Evolutionary conservation across 352 stramenopile genomes (phyloP).

Genomic region (Phytophthora tubulina): DNA sequence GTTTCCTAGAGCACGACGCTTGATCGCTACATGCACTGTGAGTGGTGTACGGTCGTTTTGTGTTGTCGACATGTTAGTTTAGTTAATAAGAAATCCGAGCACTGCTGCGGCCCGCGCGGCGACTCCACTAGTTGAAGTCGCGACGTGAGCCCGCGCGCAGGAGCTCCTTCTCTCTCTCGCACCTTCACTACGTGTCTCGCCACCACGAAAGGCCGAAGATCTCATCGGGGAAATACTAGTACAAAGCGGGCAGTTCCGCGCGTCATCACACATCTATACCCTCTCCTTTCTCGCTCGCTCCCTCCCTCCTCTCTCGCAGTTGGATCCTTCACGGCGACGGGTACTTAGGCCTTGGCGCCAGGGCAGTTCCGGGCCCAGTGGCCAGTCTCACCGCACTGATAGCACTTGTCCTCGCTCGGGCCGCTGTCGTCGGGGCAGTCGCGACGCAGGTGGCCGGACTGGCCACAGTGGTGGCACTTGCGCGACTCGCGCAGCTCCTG

Average conservation of each 20-base stretch:
- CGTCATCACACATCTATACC: slow-evolving; percentile 57
- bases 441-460: slow-evolving; percentile 73
- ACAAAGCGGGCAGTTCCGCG: slow-evolving; percentile 63
- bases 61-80: slow-evolving; percentile 51
- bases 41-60: slow-evolving; percentile 7
- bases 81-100: slow-evolving; percentile 59
- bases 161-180: slow-evolving; percentile 51
- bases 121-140: slow-evolving; percentile 20
- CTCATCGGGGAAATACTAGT: slow-evolving; percentile 66
- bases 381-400: slow-evolving; percentile 79
- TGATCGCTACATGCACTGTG: neutral
- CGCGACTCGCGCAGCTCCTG: slow-evolving; percentile 71
- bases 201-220: slow-evolving; percentile 57
- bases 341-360: slow-evolving; percentile 56
- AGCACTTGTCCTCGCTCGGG: slow-evolving; percentile 80
- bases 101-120: slow-evolving; percentile 10
- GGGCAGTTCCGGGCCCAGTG: slow-evolving; percentile 88
- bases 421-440: slow-evolving; percentile 86
- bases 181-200: slow-evolving; percentile 56
- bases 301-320: slow-evolving; percentile 51
- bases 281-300: slow-evolving; percentile 57
- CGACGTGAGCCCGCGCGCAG: slow-evolving; percentile 17
- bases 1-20: neutral
- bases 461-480: slow-evolving; percentile 84
- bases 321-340: slow-evolving; percentile 31